Evolutionary conservation across 257 asterid genomes (phyloP), one percentile per base, ranked within the genome.

Genomic region (Buddleja alternifolia): DNA sequence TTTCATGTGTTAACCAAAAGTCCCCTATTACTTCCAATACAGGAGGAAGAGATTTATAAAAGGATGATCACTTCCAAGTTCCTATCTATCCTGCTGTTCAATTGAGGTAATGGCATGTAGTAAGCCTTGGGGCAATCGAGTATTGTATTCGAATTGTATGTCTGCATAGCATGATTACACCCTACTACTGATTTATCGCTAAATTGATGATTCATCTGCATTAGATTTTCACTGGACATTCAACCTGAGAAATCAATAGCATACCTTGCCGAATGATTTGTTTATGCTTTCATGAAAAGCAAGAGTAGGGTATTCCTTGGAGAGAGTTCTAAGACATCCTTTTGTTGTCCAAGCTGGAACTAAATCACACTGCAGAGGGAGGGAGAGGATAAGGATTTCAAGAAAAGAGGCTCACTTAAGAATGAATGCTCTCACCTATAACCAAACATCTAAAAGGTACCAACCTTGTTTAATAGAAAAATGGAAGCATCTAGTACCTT

Each of bases 201-300:
- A 34, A 58, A 34, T 46, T 19, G 32, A 14, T 25, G 21, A 36
- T 41, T 59, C 25, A 61, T 65, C 24, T 32, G 36, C 59, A 63
- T 25, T 24, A 50, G 50, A 41, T 44, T 11, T 36, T 67, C 65
- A 56, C 7, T 51, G 58, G 53, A 44, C 15, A n/a, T 52, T 29
- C n/a, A n/a, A n/a, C n/a, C 45, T 25, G 36, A 51, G 37, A 25
- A 63, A 16, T 3, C 23, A 62, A 55, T 10, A 60, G 42, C 40
- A 36, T 85, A 93, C 99, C 96, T 93, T 93, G 71, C 96, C 99
- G 77, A 93, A 90, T 71, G 97, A 93, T 82, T 93, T 93, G 77
- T 82, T 93, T 72, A 93, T 72, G 77, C n/a, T n/a, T n/a, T n/a
- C n/a, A n/a, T n/a, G n/a, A n/a, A n/a, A n/a, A n/a, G n/a, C n/a